A percentile compares a stretch with the other conserved stretches of the same genome.
Evolutionary conservation across 192 early-diverging fungal genomes (phyloP).

Genomic region (Coemansia sp.): DNA sequence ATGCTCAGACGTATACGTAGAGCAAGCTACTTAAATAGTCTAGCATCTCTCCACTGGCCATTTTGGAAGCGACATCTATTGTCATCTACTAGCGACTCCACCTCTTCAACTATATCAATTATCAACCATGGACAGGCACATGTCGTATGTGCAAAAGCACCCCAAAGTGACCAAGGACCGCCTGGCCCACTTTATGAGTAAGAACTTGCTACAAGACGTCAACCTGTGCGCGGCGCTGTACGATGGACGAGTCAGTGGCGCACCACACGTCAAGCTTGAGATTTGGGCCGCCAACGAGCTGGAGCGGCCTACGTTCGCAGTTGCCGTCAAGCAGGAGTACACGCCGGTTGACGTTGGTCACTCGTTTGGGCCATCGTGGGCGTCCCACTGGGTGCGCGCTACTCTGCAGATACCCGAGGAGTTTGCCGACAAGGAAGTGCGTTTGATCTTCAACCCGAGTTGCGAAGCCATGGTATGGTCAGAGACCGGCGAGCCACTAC

Average conservation of each 20-base stretch:
- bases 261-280: conserved; percentile 60
- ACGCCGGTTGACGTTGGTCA: conserved; percentile 71
- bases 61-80: neutral
- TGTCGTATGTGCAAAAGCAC: conserved; percentile 64
- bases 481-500: conserved; percentile 75
- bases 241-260: conserved; percentile 47
- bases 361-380: conserved; percentile 86
- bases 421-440: conserved; percentile 74
- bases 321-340: conserved; percentile 68
- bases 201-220: conserved; percentile 70
- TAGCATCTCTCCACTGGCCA: neutral
- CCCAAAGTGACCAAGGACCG: conserved; percentile 78
- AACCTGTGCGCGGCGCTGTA: conserved; percentile 63
- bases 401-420: conserved; percentile 70
- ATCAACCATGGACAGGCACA: conserved; percentile 35
- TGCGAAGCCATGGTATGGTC: conserved; percentile 95
- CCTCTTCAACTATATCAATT: neutral
- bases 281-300: conserved; percentile 55
- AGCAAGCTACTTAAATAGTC: neutral
- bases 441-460: conserved; percentile 83
- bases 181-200: conserved; percentile 73
- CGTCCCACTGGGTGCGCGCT: conserved; percentile 78
- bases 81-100: neutral
- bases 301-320: conserved; percentile 52
- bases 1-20: neutral